Conservation (phyloP, 75 land plant genomes). For the Pinus taeda region DNA sequence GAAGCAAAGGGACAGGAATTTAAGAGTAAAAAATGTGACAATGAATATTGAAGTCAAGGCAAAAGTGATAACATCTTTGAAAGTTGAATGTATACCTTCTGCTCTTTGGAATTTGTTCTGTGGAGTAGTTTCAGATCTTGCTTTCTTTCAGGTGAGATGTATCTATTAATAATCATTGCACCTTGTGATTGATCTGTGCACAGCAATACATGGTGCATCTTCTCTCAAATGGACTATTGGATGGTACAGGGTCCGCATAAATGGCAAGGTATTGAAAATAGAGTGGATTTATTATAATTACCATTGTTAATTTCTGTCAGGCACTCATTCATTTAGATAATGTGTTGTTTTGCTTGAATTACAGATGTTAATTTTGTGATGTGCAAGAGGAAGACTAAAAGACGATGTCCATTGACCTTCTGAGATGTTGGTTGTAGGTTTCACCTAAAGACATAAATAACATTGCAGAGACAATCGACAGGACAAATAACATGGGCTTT, state of each 20-base stretch:
- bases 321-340: background rate
- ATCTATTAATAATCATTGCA: background rate
- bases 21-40: background rate
- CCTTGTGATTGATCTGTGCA: background rate
- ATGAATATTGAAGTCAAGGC: background rate
- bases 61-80: background rate
- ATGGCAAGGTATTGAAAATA: background rate
- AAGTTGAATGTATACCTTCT: background rate
- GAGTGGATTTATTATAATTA: background rate
- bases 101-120: background rate
- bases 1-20: background rate
- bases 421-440: background rate
- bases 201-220: slow-evolving; percentile 10
- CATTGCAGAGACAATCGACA: background rate
- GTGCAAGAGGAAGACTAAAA: background rate
- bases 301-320: background rate
- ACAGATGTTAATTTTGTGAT: background rate
- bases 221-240: slow-evolving; percentile 4
- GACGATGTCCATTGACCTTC: background rate
- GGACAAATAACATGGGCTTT: background rate
- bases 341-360: background rate
- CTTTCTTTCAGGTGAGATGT: background rate
- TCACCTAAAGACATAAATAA: background rate
- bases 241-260: background rate
- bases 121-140: background rate